Evolutionary conservation across 345 rosid species (phyloP).

Genomic region (Hypericum androsaemum): DNA sequence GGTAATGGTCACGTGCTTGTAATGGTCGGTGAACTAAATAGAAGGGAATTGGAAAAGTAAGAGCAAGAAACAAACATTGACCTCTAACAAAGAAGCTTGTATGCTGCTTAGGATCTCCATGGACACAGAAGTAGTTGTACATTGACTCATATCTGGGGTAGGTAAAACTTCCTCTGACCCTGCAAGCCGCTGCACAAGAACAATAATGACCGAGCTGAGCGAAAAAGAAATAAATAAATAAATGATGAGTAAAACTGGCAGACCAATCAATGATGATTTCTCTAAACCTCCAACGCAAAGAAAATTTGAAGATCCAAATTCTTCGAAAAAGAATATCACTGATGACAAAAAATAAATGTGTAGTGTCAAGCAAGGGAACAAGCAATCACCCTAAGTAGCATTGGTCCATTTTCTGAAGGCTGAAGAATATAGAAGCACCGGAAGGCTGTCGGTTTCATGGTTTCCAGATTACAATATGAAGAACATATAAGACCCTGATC

Average conservation of each 20-base stretch:
- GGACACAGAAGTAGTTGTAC: conserved; percentile 34
- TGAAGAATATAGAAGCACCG: no score
- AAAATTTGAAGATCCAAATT: no score
- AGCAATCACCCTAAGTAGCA: conserved; percentile 94
- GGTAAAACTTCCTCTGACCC: conserved; percentile 72
- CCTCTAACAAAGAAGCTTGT: conserved; percentile 49
- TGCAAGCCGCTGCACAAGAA: conserved; percentile 53
- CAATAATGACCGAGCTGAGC: no score
- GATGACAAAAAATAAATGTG: no score
- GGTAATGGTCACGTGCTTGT: no score
- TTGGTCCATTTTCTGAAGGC: conserved; percentile 76
- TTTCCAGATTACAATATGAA: conserved; percentile 55
- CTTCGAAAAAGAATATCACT: no score
- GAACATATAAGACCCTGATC: conserved; percentile 77
- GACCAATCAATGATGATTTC: no score
- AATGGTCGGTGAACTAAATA: background rate
- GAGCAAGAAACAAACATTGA: conserved; percentile 11
- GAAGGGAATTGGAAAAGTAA: background rate
- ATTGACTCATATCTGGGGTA: conserved; percentile 33
- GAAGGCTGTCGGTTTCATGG: conserved; percentile 41
- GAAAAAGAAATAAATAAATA: no score
- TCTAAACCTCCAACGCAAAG: no score
- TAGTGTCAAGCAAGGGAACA: no score
- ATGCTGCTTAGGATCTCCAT: conserved; percentile 50
- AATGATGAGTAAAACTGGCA: no score